Base-by-base conservation (phyloP, 2,329 filamentous ascomycete species). In the Hypoxylon sp. region DNA sequence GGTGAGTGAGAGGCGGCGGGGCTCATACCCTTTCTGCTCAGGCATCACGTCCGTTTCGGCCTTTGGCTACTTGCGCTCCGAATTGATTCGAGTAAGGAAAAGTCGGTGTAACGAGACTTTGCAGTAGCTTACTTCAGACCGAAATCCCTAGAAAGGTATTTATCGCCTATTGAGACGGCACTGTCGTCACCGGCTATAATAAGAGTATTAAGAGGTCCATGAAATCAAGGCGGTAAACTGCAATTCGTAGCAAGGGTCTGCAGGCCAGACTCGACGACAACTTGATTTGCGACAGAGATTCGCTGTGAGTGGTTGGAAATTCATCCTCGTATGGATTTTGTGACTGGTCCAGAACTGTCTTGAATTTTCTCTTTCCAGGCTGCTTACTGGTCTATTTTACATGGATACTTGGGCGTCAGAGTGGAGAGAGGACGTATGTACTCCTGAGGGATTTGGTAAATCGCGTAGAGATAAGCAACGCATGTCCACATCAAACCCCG, bases 21-120 rank as follows among this genome's bases (percentile, higher is more conserved):
- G 65, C 57, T 44, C 27, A 55, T 64, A 59, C 61, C 60, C 60
- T 54, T 66, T 69, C 59, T 44, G 63, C 48, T 50, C 59, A 55
- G 46, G 54, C 57, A 68, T 68, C 56, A 50, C 57, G n/a, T 61
- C 64, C 53, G 58, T 62, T 67, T 66, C 66, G 65, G 63, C 37
- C 44, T 66, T 61, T 50, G 35, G 54, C 8, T 42, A 42, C 55
- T 59, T 50, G 35, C 46, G n/a, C 58, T 58, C 68, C 58, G 65
- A 64, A 54, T 54, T 55, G 51, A 46, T 51, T 61, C 50, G 35
- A 54, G 60, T 70, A 66, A 67, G 22, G 49, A 68, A 65, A 74
- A 70, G 72, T 73, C 71, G 72, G 72, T 74, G 72, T 72, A 74
- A 68, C 66, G 49, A 59, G 58, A 64, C 60, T 64, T 20, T 56